Percentiles rank a stretch among this genome's conserved stretches.
These are phyloP conservation scores for Neurospora sp. DNA, from an alignment of 495 filamentous ascomycete genomes.

Conservation along the genomic window DNA sequence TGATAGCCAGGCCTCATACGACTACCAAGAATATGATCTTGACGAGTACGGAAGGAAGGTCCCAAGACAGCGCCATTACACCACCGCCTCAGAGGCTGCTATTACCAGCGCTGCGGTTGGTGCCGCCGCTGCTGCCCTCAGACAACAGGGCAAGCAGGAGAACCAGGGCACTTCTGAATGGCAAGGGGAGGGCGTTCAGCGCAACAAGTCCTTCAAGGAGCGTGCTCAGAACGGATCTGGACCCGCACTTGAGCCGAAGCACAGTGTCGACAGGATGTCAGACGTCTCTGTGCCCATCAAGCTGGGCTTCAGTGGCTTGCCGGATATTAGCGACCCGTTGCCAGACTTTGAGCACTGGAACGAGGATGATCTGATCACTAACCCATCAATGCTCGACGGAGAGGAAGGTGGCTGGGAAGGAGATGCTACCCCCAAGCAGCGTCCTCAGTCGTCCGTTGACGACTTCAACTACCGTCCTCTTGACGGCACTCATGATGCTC, in stretches of 20 bases:
- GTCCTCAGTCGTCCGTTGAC: slow-evolving; percentile 23
- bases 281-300: slow-evolving; percentile 45
- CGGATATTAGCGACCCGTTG: slow-evolving; percentile 50
- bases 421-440: slow-evolving; percentile 30
- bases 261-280: slow-evolving; percentile 55
- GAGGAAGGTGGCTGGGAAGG: slow-evolving; percentile 21
- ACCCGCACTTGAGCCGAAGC: slow-evolving; percentile 59
- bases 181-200: slow-evolving; percentile 25
- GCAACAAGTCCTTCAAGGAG: slow-evolving; percentile 47
- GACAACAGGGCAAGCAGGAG: slow-evolving; percentile 19
- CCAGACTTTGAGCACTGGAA: slow-evolving; percentile 55
- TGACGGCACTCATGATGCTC: slow-evolving; percentile 9
- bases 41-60: slow-evolving; percentile 46
- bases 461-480: slow-evolving; percentile 22
- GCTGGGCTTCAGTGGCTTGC: slow-evolving; percentile 54
- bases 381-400: slow-evolving; percentile 32
- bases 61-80: slow-evolving; percentile 29
- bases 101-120: slow-evolving; percentile 42
- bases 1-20: slow-evolving; percentile 21
- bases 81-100: slow-evolving; percentile 38
- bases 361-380: slow-evolving; percentile 43
- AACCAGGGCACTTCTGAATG: slow-evolving; percentile 23
- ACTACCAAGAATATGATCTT: slow-evolving; percentile 36
- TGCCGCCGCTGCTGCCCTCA: slow-evolving; percentile 37
- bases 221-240: slow-evolving; percentile 36